Base-by-base conservation (phyloP, 352 stramenopile genomes). In the Phytophthora fragariaefolia region DNA sequence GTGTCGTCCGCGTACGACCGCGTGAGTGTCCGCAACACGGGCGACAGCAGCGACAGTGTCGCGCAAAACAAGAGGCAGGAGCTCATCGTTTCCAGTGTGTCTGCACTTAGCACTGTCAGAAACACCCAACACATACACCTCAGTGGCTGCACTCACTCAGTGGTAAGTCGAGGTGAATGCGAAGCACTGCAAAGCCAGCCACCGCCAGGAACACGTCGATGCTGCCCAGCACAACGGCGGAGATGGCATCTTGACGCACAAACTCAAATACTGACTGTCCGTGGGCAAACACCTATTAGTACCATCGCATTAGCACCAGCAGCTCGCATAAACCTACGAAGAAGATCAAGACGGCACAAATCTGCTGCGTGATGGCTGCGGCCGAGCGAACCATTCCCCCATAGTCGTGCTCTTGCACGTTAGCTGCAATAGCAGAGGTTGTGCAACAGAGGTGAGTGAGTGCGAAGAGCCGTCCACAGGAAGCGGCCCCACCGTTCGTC, bases 1-100 rank as follows among this genome's bases (percentile, higher is more conserved):
- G 90, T 97, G 74, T 98, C 93, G 48, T 97, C 85, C 5, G 92
- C 88, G 57, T 92, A 97, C 26, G 91, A 97, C 26, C 82, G 79
- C 20, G 93, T 98, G 20, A 98, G 84, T 27, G 93, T 98, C 38
- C 89, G 85, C 54, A 98, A 70, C 48, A 98, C 89, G 5, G 93
- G 93, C 15, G 92, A 94, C 42, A 97, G 69, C 24, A 98, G 85
- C 32, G 85, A 95, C 24, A 97, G 73, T 46, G 82, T 94, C 4
- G 86, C 86, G 48, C 81, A 91, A 63, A 96, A 96, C 40, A 96
- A 77, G 12, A 95, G 63, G 43, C 84, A 88, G n/a, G 84, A 85
- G 26, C 82, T 86, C 32, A 95, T 51, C 27, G 75, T 79, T 50
- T 94, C 70, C 22, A 60, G 49, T 28, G 85, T 70, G 48, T 74